Percentiles rank a stretch among this genome's conserved stretches.
These are phyloP conservation scores for Mucor plumbeus DNA, from an alignment of 371 early-diverging fungal genomes.

Conservation along the genomic window DNA sequence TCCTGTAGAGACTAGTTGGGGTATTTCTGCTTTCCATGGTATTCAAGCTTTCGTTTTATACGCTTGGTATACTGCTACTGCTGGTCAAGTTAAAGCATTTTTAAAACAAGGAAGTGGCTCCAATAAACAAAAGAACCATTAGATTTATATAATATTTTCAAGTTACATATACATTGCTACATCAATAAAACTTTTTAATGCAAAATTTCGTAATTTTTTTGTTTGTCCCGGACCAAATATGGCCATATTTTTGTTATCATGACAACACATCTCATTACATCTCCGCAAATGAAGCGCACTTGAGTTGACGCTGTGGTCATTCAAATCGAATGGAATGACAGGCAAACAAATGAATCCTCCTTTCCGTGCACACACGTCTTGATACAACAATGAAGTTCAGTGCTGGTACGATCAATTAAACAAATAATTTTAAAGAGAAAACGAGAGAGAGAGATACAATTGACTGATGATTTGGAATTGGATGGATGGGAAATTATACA, in stretches of 20 bases:
- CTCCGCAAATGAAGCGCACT: background rate
- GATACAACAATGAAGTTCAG: conserved; percentile 46
- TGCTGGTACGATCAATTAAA: conserved; percentile 31
- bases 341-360: conserved; percentile 19
- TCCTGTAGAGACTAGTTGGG: conserved; percentile 18
- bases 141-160: background rate
- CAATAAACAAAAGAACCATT: conserved; percentile 14
- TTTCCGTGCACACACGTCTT: conserved; percentile 26
- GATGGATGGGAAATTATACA: conserved; percentile 21
- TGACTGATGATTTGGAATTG: conserved; percentile 18
- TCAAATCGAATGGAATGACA: background rate
- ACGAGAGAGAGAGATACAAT: conserved; percentile 26
- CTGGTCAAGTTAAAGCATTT: conserved; percentile 44
- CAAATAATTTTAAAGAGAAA: background rate
- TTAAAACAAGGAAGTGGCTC: conserved; percentile 18
- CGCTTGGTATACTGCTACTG: conserved; percentile 50
- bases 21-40: conserved; percentile 29
- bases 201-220: background rate
- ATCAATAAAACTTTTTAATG: background rate
- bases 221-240: background rate
- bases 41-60: conserved; percentile 35
- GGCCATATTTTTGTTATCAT: too few species aligned
- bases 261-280: background rate
- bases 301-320: conserved; percentile 3
- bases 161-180: background rate